Conservation (phyloP, 108 stramenopile genomes). For the Seminavis robusta region DNA sequence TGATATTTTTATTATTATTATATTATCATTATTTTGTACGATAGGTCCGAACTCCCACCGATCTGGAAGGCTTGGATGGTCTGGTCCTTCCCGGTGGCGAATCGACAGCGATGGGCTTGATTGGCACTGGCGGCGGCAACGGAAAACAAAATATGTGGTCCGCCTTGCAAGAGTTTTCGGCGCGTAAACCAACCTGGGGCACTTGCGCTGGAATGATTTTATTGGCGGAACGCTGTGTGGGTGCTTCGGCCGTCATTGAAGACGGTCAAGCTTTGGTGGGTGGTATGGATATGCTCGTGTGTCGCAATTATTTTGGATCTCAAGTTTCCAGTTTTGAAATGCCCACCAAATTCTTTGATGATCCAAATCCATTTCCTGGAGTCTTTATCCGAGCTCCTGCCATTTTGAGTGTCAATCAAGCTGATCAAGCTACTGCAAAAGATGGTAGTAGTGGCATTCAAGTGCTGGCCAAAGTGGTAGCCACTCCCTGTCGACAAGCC, state of each 20-base stretch:
- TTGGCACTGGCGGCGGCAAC: conserved; percentile 40
- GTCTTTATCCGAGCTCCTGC: conserved; percentile 99
- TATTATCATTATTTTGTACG: background rate
- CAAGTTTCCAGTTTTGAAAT: conserved; percentile 94
- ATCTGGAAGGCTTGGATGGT: conserved; percentile 83
- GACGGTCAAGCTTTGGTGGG: conserved; percentile 95
- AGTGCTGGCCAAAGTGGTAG: conserved; percentile 84
- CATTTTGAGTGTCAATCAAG: conserved; percentile 75
- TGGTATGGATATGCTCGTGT: conserved; percentile 92
- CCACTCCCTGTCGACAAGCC: conserved; percentile 85
- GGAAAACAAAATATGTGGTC: conserved; percentile 66
- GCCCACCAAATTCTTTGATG: conserved; percentile 46
- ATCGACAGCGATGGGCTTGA: conserved; percentile 97
- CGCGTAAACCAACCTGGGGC: conserved; percentile 91
- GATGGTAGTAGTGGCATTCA: too few species aligned
- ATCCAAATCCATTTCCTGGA: conserved; percentile 64
- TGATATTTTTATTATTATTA: background rate
- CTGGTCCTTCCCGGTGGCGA: conserved; percentile 98
- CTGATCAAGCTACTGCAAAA: too few species aligned
- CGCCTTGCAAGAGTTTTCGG: conserved; percentile 68
- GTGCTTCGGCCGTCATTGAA: conserved; percentile 81
- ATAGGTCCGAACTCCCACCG: conserved; percentile 81
- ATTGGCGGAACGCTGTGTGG: conserved; percentile 89
- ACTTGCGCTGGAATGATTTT: conserved; percentile 99
- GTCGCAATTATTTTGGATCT: conserved; percentile 97